Base-by-base conservation (phyloP, 441 rosid genomes). In the Sinapis alba region DNA sequence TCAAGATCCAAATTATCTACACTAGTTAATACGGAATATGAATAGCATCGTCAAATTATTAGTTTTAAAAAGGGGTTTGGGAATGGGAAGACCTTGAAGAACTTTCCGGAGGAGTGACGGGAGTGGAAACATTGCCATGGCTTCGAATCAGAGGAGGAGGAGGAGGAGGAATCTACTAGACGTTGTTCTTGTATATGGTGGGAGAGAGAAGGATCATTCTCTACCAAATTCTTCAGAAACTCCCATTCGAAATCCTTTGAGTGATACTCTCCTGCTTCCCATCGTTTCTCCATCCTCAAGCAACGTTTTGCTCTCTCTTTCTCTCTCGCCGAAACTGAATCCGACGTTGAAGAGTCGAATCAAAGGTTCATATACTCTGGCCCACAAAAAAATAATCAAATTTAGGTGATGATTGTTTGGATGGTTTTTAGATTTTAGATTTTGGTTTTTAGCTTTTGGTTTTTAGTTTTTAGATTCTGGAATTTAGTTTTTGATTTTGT, bases 191-290 rank as follows among this genome's bases (percentile, higher is more conserved):
- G 70, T 23, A 89, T 59, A 81, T 91, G 97, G 77, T 83, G 73
- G 21, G 47, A 79, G 68, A 82, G 85, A 68, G 84, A 86, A 28
- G 87, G 93, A 78, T 90, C 86, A 15, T 62, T 74, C 78, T 87
- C 90, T 7, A 89, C 81, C 38, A 89, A 74, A 57, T 80, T 83
- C 69, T 79, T 82, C 16, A 90, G 28, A 18, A 85, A 77, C 60
- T 94, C 96, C 96, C 94, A 90, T 41, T 88, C 85, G 67, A 94
- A 94, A 81, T 94, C 98, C 24, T 89, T 88, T n/a, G 92, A 94
- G 77, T 85, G 87, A 79, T 94, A 94, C 83, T 86, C 89, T 51
- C 81, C 83, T 81, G 90, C 88, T 73, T 73, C 82, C 15, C 41
- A 77, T 13, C 73, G 74, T 64, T 66, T 72, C 78, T 60, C 68